A percentile compares a stretch with the other conserved stretches of the same genome.
Conservation (phyloP, 2,329 filamentous ascomycete species). For the Trichophyton schoenleinii region DNA sequence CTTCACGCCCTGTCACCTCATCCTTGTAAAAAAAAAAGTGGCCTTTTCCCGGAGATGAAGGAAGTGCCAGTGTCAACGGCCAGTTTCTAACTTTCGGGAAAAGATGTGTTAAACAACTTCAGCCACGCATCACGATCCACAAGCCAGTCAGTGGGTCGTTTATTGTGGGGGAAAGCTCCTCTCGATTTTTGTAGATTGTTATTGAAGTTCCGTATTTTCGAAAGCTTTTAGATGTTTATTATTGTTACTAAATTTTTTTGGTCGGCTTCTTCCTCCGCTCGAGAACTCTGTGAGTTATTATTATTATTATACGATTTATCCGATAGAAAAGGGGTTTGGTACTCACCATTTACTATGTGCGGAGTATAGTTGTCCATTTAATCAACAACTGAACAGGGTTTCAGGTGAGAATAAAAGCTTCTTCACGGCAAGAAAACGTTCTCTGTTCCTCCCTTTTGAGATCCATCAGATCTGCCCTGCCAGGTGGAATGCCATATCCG, state of each 20-base stretch:
- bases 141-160: neutral
- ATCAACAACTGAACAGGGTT: neutral
- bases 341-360: neutral
- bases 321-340: neutral
- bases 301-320: neutral
- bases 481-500: neutral
- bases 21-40: neutral
- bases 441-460: neutral
- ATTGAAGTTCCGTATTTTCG: neutral
- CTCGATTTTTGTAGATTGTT: neutral
- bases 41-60: neutral
- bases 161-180: neutral
- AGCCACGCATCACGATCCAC: neutral
- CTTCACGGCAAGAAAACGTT: neutral
- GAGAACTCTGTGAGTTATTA: neutral
- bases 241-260: neutral
- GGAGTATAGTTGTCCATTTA: neutral
- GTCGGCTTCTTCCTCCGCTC: neutral
- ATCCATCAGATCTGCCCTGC: neutral
- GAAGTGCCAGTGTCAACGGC: neutral
- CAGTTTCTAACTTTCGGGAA: conserved; percentile 1
- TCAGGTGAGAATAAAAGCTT: neutral
- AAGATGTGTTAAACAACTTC: neutral
- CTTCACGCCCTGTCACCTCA: neutral
- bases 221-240: neutral